Evolutionary conservation across 495 filamentous ascomycete species (phyloP).

Genomic region (Ascobolus immersus): DNA sequence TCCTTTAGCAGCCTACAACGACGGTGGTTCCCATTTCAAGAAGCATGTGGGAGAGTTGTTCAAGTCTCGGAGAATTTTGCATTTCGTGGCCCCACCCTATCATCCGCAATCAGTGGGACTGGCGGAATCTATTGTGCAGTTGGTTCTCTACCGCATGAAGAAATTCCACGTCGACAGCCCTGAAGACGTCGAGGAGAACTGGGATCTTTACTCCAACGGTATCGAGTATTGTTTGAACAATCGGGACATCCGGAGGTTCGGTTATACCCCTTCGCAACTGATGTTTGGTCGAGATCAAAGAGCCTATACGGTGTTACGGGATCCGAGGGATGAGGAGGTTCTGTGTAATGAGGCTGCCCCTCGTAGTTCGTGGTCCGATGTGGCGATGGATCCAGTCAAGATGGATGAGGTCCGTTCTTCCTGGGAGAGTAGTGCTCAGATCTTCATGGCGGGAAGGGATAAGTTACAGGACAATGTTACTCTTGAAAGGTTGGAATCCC

Average conservation of each 20-base stretch:
- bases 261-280: neutral
- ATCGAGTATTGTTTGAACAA: conserved; percentile 1
- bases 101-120: neutral
- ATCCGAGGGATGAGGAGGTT: neutral
- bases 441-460: too few species aligned
- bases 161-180: neutral
- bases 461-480: too few species aligned
- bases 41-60: neutral
- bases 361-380: too few species aligned
- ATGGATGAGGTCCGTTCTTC: neutral
- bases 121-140: conserved; percentile 2
- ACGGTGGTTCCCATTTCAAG: conserved; percentile 2
- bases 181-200: neutral
- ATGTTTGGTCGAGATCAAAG: neutral
- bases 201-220: neutral
- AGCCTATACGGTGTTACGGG: too few species aligned
- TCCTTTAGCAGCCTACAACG: neutral
- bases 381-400: too few species aligned
- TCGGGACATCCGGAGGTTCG: neutral
- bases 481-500: neutral
- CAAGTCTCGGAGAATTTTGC: neutral
- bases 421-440: too few species aligned
- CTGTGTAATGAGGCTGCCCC: too few species aligned
- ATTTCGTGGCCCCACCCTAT: neutral
- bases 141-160: neutral